Base-by-base conservation (phyloP, 2,329 filamentous ascomycete species). In the Epichloe sibirici region DNA sequence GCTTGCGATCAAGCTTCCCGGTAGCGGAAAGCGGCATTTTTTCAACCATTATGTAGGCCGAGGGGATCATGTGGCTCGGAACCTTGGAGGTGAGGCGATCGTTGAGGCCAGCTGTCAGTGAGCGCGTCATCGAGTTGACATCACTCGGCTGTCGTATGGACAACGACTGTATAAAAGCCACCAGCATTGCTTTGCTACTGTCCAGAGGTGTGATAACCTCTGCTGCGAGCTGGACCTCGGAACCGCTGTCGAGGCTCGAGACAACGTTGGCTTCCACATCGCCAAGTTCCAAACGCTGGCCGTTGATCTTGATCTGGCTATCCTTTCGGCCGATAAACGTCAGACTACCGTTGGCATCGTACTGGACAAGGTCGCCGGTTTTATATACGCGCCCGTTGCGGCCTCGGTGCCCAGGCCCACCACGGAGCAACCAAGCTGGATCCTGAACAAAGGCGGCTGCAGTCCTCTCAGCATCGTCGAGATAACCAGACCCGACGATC, bases 271-370 rank as follows among this genome's bases (percentile, higher is more conserved):
- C 21, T 43, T 55, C 56, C 12, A 56, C 51, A 21, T 51, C 55
- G 28, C 42, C 53, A 7, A 55, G 53, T 15, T 58, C 56, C 37
- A 58, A 45, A 5, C 56, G 53, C 45, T 58, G 56, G 15, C 81
- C 80, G 17, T 71, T 69, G 9, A 81, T 62, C 57, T 82, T 82
- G 40, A 81, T 69, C 59, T 81, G 77, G 0, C 66, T 68, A 56
- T 81, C 78, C 56, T 75, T 76, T 31, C 78, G 66, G 35, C 75
- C 75, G 38, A 76, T 57, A 49, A 68, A 74, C 0, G 62, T 56
- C 8, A 76, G 60, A 15, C 54, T 57, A 4, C 70, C 69, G 49
- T 74, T 61, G 0, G 51, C 35, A 25, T 63, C 54, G 25, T 67
- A 65, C 13, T 56, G 54, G 11, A 58, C 55, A 1, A 62, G 45